Conservation (phyloP, 1,284 basidiomycete genomes). For the Ustilago cynodontis region DNA sequence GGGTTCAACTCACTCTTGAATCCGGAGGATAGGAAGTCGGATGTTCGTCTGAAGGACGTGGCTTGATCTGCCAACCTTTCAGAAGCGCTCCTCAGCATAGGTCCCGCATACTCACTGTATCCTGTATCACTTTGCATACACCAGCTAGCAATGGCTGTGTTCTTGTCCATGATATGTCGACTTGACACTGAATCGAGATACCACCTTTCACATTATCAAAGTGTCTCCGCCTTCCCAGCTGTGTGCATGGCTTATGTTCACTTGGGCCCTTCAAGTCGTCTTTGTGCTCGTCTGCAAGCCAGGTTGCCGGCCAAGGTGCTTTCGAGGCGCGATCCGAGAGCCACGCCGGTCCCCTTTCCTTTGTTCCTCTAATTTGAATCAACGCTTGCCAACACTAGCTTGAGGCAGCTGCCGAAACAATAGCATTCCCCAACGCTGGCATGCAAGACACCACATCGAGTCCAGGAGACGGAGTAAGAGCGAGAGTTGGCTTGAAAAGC, state of each 20-base stretch:
- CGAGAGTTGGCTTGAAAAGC: background rate
- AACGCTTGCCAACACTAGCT: too few species aligned
- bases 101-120: background rate
- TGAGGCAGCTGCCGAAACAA: background rate
- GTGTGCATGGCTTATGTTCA: too few species aligned
- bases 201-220: background rate
- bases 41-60: slow-evolving; percentile 30
- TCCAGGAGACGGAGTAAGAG: background rate
- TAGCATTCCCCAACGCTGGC: background rate
- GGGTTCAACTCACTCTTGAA: slow-evolving; percentile 47
- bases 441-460: slow-evolving; percentile 3
- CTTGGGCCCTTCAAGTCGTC: background rate
- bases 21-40: slow-evolving; percentile 22
- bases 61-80: background rate
- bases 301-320: background rate
- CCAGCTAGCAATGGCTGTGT: background rate
- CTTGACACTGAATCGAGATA: background rate
- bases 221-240: background rate
- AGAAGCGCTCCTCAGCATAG: background rate
- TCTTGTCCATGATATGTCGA: slow-evolving; percentile 1
- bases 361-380: background rate
- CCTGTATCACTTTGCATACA: background rate
- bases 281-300: background rate
- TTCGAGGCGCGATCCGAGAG: background rate
- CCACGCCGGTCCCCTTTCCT: background rate